Conservation (phyloP, 768 basidiomycete genomes). For the Phlebiopsis flavidoalba region DNA sequence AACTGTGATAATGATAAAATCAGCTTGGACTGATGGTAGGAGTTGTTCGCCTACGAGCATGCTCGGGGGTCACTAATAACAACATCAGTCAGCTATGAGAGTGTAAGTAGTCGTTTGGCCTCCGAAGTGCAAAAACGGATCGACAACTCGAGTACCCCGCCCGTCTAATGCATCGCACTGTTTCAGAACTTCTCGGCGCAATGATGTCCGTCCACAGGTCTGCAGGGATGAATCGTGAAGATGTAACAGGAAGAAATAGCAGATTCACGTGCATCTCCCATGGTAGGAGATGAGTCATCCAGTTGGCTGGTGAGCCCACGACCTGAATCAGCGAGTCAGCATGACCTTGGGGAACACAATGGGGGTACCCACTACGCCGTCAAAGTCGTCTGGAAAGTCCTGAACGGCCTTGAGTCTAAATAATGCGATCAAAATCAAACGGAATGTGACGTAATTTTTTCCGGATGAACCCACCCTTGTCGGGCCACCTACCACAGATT, state of each 20-base stretch:
- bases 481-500: neutral
- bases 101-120: neutral
- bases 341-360: neutral
- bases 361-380: conserved; percentile 21
- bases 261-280: conserved; percentile 19
- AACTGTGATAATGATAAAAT: conserved; percentile 9
- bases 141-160: conserved; percentile 14
- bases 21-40: neutral
- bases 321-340: conserved; percentile 11
- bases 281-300: conserved; percentile 18
- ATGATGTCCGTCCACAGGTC: conserved; percentile 22
- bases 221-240: conserved; percentile 20
- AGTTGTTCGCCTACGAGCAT: neutral
- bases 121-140: too few species aligned
- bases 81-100: neutral
- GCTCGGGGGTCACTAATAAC: neutral
- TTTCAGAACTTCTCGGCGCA: conserved; percentile 24
- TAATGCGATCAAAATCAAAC: neutral
- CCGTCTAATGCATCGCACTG: conserved; percentile 30
- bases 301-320: conserved; percentile 26
- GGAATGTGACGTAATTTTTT: neutral
- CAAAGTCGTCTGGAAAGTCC: conserved; percentile 29
- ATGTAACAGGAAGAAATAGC: conserved; percentile 17
- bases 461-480: neutral
- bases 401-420: conserved; percentile 20